Conservation (phyloP, 345 rosid species). For the Trapa incisa region DNA sequence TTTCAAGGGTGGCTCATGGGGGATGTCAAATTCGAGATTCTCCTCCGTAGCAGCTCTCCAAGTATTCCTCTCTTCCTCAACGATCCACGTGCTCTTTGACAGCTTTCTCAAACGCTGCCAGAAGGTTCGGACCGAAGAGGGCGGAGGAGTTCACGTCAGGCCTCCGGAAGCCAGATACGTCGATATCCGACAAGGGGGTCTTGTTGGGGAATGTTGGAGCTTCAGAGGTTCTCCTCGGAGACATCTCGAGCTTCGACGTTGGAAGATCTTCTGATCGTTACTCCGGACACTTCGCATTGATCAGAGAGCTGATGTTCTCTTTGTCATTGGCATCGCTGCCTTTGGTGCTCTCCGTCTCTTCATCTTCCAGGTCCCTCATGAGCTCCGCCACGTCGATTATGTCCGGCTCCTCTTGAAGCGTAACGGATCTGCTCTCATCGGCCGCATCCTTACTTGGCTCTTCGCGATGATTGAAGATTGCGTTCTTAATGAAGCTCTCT, state of each 20-base stretch:
- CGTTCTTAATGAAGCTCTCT: constrained; percentile 20
- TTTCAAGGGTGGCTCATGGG: constrained; percentile 33
- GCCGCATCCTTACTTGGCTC: constrained; percentile 15
- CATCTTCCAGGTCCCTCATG: constrained; percentile 32
- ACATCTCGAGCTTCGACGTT: constrained; percentile 1
- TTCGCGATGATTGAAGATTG: constrained; percentile 22
- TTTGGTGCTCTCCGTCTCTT: constrained; percentile 19
- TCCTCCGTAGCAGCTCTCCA: constrained; percentile 16
- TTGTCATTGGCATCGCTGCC: constrained; percentile 22
- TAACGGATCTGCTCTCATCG: not conserved
- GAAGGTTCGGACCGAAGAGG: constrained; percentile 67
- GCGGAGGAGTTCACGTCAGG: constrained; percentile 57
- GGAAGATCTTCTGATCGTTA: constrained; percentile 7
- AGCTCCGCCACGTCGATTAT: constrained; percentile 33
- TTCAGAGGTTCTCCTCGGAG: not conserved
- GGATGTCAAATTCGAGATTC: constrained; percentile 5
- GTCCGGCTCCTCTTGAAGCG: constrained; percentile 18
- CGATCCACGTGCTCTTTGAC: constrained; percentile 29
- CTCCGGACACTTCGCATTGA: not conserved
- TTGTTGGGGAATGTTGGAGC: constrained; percentile 7
- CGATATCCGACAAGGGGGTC: constrained; percentile 35
- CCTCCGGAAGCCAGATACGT: constrained; percentile 42
- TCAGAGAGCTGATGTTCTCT: constrained; percentile 45
- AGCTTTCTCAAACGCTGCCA: constrained; percentile 54
- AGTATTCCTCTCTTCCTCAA: constrained; percentile 26